Base-by-base conservation (phyloP, 2,329 filamentous ascomycete genomes). In the Exutisphaerella laricina region DNA sequence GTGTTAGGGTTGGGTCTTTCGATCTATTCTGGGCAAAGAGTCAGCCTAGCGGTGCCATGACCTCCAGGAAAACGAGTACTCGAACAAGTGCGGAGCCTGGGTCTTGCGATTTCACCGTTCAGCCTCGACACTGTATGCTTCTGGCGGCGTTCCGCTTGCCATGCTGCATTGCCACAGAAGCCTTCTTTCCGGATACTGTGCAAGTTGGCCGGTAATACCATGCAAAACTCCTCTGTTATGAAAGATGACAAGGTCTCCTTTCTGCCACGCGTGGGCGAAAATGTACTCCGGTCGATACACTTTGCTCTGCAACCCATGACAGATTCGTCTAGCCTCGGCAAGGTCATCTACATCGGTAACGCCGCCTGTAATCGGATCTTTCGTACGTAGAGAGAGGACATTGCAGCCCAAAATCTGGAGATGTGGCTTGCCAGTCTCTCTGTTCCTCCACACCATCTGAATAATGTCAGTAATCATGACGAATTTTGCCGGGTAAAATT, bases 221-320 rank as follows among this genome's bases (percentile, higher is more conserved):
- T 64, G 62, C 56, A 57, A 51, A 6, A 62, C 60, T 1, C 61
- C 60, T 23, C 57, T 48, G 41, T 64, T 64, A 43, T 63, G 58
- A 39, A 61, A 61, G 16, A 63, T 57, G 1, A 62, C 59, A 5
- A 62, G 37, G 39, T 63, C 60, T 10, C 60, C 60, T 31, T 59
- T 56, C 14, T 54, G 43, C 58, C 60, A 63, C 1, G 45, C 43
- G 50, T 63, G 60, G n/a, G 61, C 57, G 42, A 63, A 65, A 2
- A 65, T 55, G 38, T 62, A 54, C 34, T 62, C 55, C 4, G 60
- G 55, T 6, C 42, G 39, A 21, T 55, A 56, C 12, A 43, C 32
- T 9, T 34, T 55, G 17, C 52, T 57, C 46, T 59, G 57, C 18
- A 62, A 37, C 3, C 43, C 9, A 40, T 59, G 55, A 30, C 58